Evolutionary conservation across 129 eudicot genomes (phyloP), one percentile per base, ranked within the genome.

Genomic region (Silybum marianum): DNA sequence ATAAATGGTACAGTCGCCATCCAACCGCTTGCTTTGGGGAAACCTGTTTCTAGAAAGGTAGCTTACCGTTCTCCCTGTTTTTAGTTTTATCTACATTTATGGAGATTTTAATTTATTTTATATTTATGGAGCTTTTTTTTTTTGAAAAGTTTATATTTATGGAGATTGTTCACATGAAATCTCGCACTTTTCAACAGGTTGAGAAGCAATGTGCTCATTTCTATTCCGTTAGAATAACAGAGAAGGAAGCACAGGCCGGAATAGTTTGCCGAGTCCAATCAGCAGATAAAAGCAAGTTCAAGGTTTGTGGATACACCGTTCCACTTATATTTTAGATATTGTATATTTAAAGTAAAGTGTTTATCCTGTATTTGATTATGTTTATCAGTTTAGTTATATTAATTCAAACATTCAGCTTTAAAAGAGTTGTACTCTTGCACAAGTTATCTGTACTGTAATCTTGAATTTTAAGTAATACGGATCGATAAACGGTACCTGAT

Each of bases 121-220:
- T n/a, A n/a, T n/a, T n/a, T n/a, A n/a, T n/a, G n/a, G n/a, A n/a
- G n/a, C n/a, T n/a, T n/a, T n/a, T n/a, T n/a, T n/a, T n/a, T n/a
- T n/a, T n/a, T n/a, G n/a, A n/a, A n/a, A n/a, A n/a, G n/a, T n/a
- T n/a, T n/a, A n/a, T n/a, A n/a, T n/a, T n/a, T n/a, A n/a, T n/a
- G n/a, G n/a, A n/a, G n/a, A 21, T 71, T 83, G 66, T 78, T 83
- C 48, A 78, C 63, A 73, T 70, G 14, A 26, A 75, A 71, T 78
- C 22, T 67, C 54, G 71, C 36, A 80, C 72, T 62, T 73, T 66
- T 78, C 7, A 83, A 86, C 92, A 95, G 98, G 99, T 95, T 42
- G 99, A 95, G 73, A 95, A 95, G 87, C 99, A 95, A 44, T 81
- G 87, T 72, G 99, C 99, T 79, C 98, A 95, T 83, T 95, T 91